phyloP scores from a whole-genome alignment of 2,329 filamentous ascomycete genomes.

The Tothia fuscella region DNA sequence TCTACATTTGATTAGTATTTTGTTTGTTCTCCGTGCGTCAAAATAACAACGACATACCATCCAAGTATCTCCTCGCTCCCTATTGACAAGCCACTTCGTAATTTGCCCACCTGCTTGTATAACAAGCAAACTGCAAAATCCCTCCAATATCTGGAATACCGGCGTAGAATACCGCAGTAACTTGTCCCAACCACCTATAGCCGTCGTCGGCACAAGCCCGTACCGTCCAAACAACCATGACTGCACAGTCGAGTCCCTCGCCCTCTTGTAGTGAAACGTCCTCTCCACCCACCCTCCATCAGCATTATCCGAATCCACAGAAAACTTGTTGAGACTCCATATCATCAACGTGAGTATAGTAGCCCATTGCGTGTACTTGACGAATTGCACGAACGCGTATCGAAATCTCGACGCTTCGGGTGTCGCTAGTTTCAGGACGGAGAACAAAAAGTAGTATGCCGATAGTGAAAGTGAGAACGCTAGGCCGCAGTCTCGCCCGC shows the following conservation, averaged over 20 bases:
- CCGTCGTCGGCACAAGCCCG: conserved; percentile 66
- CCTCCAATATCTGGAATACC: conserved; percentile 86
- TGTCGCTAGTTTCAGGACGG: conserved; percentile 64
- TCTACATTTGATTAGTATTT: no score
- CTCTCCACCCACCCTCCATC: conserved; percentile 65
- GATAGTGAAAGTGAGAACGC: conserved; percentile 87
- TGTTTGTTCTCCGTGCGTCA: no score
- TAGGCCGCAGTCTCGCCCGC: conserved; percentile 83
- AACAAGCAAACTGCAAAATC: conserved; percentile 90
- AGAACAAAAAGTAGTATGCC: conserved; percentile 83
- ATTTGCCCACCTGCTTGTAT: conserved; percentile 94
- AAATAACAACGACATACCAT: conserved; percentile 51
- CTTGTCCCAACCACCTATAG: conserved; percentile 81
- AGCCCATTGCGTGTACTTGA: conserved; percentile 73
- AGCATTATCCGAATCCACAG: conserved; percentile 62
- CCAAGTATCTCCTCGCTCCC: conserved; percentile 89
- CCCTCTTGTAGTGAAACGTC: conserved; percentile 54
- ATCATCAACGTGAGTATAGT: conserved; percentile 79
- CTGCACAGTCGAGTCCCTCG: conserved; percentile 52
- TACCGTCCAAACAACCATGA: conserved; percentile 85
- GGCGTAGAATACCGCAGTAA: conserved; percentile 82
- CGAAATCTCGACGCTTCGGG: conserved; percentile 67
- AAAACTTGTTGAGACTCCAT: conserved; percentile 92
- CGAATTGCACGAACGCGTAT: conserved; percentile 54
- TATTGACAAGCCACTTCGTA: conserved; percentile 87